Evolutionary conservation across 2,329 filamentous ascomycete species (phyloP).

Genomic region (Epichloe aotearoae): DNA sequence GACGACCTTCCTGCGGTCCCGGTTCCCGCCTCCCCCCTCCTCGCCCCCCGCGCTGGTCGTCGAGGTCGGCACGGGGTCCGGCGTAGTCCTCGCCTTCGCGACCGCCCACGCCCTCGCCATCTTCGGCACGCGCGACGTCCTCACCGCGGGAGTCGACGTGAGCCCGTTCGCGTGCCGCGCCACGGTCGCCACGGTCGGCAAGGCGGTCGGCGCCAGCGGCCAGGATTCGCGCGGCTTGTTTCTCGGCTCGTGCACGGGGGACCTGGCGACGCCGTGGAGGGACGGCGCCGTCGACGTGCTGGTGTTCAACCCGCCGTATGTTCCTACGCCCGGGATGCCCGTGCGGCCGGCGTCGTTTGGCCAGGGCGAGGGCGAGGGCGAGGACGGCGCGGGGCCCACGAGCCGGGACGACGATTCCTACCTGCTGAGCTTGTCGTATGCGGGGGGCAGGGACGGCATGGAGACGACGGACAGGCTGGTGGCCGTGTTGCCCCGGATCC

Average conservation of each 20-base stretch:
- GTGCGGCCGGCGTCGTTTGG: constrained; percentile 24
- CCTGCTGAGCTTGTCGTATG: constrained; percentile 74
- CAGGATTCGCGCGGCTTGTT: constrained; percentile 33
- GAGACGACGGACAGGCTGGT: constrained; percentile 77
- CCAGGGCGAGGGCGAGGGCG: not conserved
- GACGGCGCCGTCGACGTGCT: constrained; percentile 58
- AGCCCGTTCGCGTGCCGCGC: constrained; percentile 73
- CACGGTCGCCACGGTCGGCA: constrained; percentile 54
- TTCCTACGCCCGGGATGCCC: constrained; percentile 70
- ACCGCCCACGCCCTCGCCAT: constrained; percentile 60
- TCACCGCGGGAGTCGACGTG: constrained; percentile 71
- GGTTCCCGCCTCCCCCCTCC: constrained; percentile 32
- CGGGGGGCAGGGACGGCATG: constrained; percentile 84
- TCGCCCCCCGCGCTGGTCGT: constrained; percentile 49
- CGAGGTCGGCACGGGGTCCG: constrained; percentile 84
- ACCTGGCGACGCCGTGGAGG: constrained; percentile 53
- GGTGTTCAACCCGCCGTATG: constrained; percentile 95
- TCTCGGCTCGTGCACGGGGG: constrained; percentile 52
- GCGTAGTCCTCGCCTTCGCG: constrained; percentile 82
- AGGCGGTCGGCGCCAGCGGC: constrained; percentile 22
- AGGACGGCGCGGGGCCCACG: constrained; percentile 13
- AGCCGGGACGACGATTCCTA: constrained; percentile 70
- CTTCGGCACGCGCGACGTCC: constrained; percentile 56
- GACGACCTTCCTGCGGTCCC: constrained; percentile 49
- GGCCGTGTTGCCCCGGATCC: constrained; percentile 47